Conservation (phyloP, 306 rosid genomes). For the Lathyrus tuberosus region DNA sequence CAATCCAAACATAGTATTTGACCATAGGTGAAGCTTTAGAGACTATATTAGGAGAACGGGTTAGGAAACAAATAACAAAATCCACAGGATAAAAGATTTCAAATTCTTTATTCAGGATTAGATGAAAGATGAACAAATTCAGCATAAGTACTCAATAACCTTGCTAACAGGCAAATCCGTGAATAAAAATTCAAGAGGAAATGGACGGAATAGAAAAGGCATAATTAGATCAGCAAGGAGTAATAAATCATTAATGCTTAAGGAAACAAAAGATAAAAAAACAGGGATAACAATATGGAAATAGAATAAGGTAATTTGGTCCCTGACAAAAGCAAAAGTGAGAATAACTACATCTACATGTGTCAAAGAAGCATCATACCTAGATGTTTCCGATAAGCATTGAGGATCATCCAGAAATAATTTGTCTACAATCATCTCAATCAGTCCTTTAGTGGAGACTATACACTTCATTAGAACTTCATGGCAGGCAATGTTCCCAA, state of each 20-base stretch:
- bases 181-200: not conserved
- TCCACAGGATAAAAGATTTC: not conserved
- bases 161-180: not conserved
- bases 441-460: constrained; percentile 60
- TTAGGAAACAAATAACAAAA: not conserved
- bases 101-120: not conserved
- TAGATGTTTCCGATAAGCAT: constrained; percentile 79
- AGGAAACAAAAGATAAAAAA: constrained; percentile 22
- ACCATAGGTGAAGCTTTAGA: not conserved
- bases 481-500: constrained; percentile 92
- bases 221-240: constrained; percentile 7
- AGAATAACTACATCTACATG: constrained; percentile 33
- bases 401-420: constrained; percentile 79
- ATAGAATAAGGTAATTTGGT: constrained; percentile 15
- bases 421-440: constrained; percentile 61
- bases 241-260: constrained; percentile 1
- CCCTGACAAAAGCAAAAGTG: constrained; percentile 7
- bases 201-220: constrained; percentile 5
- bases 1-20: constrained; percentile 13
- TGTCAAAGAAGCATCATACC: constrained; percentile 52
- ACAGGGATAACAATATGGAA: constrained; percentile 14
- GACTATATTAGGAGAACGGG: not conserved
- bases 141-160: not conserved
- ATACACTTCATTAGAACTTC: constrained; percentile 64
- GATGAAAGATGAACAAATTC: constrained; percentile 6